These are phyloP conservation scores for Jackrogersella multiformis DNA, from an alignment of 495 filamentous ascomycete species.

Conservation along the genomic window DNA sequence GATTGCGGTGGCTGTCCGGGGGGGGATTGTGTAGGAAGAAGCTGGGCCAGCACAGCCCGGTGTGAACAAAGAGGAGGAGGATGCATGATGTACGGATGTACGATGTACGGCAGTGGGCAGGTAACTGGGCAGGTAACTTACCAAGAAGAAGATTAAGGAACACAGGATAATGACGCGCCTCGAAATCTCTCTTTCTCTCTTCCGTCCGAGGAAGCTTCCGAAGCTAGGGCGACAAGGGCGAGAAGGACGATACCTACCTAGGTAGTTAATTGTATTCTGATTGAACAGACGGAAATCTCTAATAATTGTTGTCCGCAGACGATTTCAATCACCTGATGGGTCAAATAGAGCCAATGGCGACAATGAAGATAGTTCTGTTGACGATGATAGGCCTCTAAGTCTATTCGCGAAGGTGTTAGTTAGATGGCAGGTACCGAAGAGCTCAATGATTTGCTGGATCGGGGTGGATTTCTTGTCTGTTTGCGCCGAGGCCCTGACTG, in stretches of 20 bases:
- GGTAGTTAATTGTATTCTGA: slow-evolving; percentile 46
- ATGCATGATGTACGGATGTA: slow-evolving; percentile 37
- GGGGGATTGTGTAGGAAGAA: slow-evolving; percentile 31
- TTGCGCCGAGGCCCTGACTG: slow-evolving; percentile 47
- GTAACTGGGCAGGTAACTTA: slow-evolving; percentile 31
- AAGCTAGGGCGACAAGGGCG: slow-evolving; percentile 30
- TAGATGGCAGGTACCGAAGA: slow-evolving; percentile 43
- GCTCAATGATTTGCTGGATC: slow-evolving; percentile 58
- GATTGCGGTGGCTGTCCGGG: slow-evolving; percentile 39
- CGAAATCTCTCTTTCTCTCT: slow-evolving; percentile 24
- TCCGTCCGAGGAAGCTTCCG: slow-evolving; percentile 29
- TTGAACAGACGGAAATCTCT: slow-evolving; percentile 50
- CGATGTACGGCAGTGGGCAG: no score
- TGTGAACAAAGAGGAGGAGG: slow-evolving; percentile 23
- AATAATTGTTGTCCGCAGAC: slow-evolving; percentile 59
- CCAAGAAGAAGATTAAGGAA: slow-evolving; percentile 26
- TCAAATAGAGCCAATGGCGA: slow-evolving; percentile 56
- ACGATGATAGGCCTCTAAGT: slow-evolving; percentile 58
- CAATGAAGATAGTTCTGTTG: slow-evolving; percentile 45
- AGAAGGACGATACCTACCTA: no score
- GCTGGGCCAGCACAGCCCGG: slow-evolving; percentile 21
- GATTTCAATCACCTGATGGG: slow-evolving; percentile 60
- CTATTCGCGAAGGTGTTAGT: slow-evolving; percentile 51
- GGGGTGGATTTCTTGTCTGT: slow-evolving; percentile 40
- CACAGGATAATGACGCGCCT: slow-evolving; percentile 42